phyloP scores from a whole-genome alignment of 495 filamentous ascomycete species.

The Talaromyces adpressus region DNA sequence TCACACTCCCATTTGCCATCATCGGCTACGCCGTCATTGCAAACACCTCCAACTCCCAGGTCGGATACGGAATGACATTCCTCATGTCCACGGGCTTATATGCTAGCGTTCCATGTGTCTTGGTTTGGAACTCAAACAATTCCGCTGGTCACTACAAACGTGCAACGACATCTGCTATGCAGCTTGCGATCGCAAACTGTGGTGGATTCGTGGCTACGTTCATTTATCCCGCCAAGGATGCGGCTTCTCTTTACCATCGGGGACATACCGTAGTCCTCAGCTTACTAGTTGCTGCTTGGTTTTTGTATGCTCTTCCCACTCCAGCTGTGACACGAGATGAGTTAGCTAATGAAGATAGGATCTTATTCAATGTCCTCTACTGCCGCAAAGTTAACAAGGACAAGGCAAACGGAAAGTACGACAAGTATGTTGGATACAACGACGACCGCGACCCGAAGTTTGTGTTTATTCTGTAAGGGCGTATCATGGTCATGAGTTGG shows the following conservation, averaged over 20 bases:
- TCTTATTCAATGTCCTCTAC: slow-evolving; percentile 57
- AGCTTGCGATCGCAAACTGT: slow-evolving; percentile 49
- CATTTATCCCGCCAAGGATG: slow-evolving; percentile 48
- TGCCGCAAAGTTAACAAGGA: slow-evolving; percentile 61
- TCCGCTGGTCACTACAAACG: slow-evolving; percentile 58
- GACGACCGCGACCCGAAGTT: slow-evolving; percentile 65
- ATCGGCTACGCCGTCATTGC: slow-evolving; percentile 44
- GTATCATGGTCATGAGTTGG: background rate
- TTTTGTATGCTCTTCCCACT: slow-evolving; percentile 46
- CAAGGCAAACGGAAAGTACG: slow-evolving; percentile 57
- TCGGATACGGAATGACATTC: slow-evolving; percentile 51
- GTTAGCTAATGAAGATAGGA: slow-evolving; percentile 26
- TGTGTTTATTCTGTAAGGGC: slow-evolving; percentile 3
- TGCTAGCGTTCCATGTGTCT: slow-evolving; percentile 38
- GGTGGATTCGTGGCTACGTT: slow-evolving; percentile 55
- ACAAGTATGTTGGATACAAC: slow-evolving; percentile 46
- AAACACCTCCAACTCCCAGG: slow-evolving; percentile 27
- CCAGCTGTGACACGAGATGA: background rate
- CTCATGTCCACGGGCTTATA: slow-evolving; percentile 46
- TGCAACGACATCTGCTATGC: slow-evolving; percentile 46
- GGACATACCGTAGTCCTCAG: slow-evolving; percentile 56
- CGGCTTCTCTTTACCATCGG: slow-evolving; percentile 31
- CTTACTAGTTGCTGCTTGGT: slow-evolving; percentile 53
- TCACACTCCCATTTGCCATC: slow-evolving; percentile 41
- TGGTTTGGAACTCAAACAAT: slow-evolving; percentile 54